Base-by-base conservation (phyloP, 2,329 filamentous ascomycete genomes). In the Diplodia mutila region DNA sequence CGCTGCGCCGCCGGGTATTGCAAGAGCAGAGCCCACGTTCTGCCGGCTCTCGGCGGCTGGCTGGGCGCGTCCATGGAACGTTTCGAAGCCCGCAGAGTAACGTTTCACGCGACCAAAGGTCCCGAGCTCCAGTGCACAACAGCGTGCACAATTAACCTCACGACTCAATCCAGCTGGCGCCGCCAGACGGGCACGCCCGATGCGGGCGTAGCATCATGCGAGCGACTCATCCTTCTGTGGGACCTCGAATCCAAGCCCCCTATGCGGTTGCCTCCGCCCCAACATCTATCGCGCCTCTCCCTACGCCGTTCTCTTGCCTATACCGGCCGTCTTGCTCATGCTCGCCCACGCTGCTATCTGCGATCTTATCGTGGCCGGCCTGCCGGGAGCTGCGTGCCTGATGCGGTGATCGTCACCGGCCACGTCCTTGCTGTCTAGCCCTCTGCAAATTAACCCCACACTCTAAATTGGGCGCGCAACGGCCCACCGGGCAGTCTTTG, bases 381-480 rank as follows among this genome's bases (percentile, higher is more conserved):
- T 11, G 32, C 9, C 57, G 57, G 39, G 21, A 49, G 39, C 25
- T 48, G 57, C 57, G 25, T 25, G 57, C 57, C 57, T 61, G 42
- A 61, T 18, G n/a, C 57, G 39, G 57, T 51, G 59, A 63, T 63
- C 59, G 27, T 16, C 59, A 23, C 59, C 59, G 39, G 59, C 59
- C 12, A 25, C 39, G 57, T 34, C 57, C 57, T 42, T 61, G 57
- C 34, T 49, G 57, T 61, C 37, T 63, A 63, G 59, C 59, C 59
- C 29, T 63, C 59, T 63, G 42, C 27, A 63, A 63, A 63, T 63
- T 63, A 63, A 63, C 42, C 59, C 59, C 59, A 63, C 42, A 63
- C 59, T 63, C 59, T 51, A 63, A 37, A 49, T 48, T 12, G 16
- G 49, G 59, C 27, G 27, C 42, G 21, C 11, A 7, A 12, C 16